Base-by-base conservation (phyloP, 371 early-diverging fungal genomes). In the Nosema muscidifuracis region DNA sequence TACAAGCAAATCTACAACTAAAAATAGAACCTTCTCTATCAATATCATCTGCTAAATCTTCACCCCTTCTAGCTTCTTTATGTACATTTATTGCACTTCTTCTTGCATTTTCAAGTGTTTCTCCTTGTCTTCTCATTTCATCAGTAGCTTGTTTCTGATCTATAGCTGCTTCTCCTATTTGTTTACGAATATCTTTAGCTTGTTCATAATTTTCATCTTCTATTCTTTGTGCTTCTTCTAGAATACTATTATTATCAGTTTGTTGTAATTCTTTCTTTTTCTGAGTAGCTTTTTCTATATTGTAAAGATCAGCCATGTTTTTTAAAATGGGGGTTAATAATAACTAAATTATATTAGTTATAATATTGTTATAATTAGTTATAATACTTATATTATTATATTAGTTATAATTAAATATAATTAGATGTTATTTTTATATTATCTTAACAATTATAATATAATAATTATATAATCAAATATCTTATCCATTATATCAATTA, bases 81-180 rank as follows among this genome's bases (percentile, higher is more conserved):
- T 81, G 62, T 13, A 74, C 62, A 18, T 55, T 38, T 16, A 43
- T 15, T 18, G 78, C 81, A 24, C 44, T 30, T 34, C 28, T 70
- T 51, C 61, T 67, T 34, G 74, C 67, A 66, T 58, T 65, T 31
- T 63, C 40, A 42, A 81, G 42, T 13, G 62, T 62, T 67, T 81
- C 81, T 33, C 71, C 74, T 56, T 81, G 81, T 31, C 58, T 33
- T 50, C 34, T 28, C 42, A 81, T 38, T 62, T 71, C 69, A 20
- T 68, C 47, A 2, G 78, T 75, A 3, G 78, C 78, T 60, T 65
- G 53, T 51, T 76, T 71, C 31, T 81, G 81, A 20, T 68, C 67
- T 22, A 66, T 34, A 15, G 47, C 67, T 4, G 74, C 66, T 44
- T 43, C 40, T 53, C 76, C 67, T 31, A 81, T 42, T 33, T 76